phyloP scores from a whole-genome alignment of 1,139 yeast species.

The Spencermartinsiella ligniputridi region DNA sequence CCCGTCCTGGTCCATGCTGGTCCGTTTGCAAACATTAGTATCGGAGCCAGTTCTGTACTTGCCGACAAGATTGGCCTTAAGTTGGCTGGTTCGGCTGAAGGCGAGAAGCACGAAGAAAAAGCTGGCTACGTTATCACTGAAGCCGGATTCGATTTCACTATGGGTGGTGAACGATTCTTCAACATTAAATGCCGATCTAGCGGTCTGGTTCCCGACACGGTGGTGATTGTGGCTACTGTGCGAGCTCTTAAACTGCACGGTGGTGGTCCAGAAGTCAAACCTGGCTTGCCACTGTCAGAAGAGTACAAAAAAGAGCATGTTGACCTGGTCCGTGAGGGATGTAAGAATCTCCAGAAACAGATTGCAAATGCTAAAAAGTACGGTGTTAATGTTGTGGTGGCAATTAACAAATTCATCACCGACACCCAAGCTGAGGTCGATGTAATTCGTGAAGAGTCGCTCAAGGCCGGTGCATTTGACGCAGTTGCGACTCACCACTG shows the following conservation, averaged over 20 bases:
- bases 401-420: constrained; percentile 86
- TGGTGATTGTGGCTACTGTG: constrained; percentile 94
- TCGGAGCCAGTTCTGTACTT: constrained; percentile 85
- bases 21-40: constrained; percentile 95
- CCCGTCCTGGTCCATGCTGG: constrained; percentile 99
- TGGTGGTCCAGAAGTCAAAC: constrained; percentile 97
- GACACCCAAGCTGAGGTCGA: constrained; percentile 83
- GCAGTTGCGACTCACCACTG: constrained; percentile 95
- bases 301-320: constrained; percentile 82
- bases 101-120: constrained; percentile 51
- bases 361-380: constrained; percentile 80
- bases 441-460: constrained; percentile 74
- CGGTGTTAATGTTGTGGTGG: constrained; percentile 93
- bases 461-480: constrained; percentile 89
- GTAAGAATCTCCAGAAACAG: constrained; percentile 88
- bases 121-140: constrained; percentile 94
- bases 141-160: constrained; percentile 98
- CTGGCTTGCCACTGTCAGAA: constrained; percentile 85
- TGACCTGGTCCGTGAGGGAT: constrained; percentile 78
- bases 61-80: constrained; percentile 96
- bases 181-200: constrained; percentile 94
- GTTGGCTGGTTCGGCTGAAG: constrained; percentile 69
- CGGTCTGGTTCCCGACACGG: constrained; percentile 85
- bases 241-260: constrained; percentile 97
- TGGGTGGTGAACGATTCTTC: constrained; percentile 98